These are phyloP conservation scores for Leishmania arabica DNA, from an alignment of 208 protist species.

Conservation along the genomic window DNA sequence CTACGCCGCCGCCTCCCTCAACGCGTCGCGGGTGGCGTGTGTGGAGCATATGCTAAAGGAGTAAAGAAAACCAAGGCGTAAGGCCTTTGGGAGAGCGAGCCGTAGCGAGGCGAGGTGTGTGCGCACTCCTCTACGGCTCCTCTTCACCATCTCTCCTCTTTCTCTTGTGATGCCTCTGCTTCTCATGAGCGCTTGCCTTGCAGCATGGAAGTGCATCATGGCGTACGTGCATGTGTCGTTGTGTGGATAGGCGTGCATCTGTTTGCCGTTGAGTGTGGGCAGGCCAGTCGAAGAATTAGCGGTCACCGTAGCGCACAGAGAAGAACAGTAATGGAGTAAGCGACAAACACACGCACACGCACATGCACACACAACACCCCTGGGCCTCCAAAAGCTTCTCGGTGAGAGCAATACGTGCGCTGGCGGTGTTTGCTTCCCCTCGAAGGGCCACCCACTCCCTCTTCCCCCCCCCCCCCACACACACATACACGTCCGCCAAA, in stretches of 20 bases:
- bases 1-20: conserved; percentile 67
- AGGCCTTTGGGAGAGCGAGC: background rate
- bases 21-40: conserved; percentile 73
- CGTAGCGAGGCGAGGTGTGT: background rate
- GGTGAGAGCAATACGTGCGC: background rate
- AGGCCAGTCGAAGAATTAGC: background rate
- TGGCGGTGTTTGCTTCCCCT: background rate
- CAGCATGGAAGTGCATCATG: background rate
- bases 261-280: background rate
- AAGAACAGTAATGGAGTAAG: background rate
- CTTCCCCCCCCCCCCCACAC: background rate
- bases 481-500: background rate
- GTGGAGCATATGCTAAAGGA: conserved; percentile 82
- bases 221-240: background rate
- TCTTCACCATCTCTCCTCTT: background rate
- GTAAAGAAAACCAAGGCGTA: conserved; percentile 4
- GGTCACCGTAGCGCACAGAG: background rate
- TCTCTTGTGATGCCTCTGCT: background rate
- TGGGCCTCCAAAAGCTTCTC: background rate
- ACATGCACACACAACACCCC: background rate
- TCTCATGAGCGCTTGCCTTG: background rate
- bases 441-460: background rate
- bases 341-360: background rate
- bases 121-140: background rate
- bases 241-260: background rate